Base-by-base conservation (phyloP, 495 filamentous ascomycete species). In the Penicillium taxi region DNA sequence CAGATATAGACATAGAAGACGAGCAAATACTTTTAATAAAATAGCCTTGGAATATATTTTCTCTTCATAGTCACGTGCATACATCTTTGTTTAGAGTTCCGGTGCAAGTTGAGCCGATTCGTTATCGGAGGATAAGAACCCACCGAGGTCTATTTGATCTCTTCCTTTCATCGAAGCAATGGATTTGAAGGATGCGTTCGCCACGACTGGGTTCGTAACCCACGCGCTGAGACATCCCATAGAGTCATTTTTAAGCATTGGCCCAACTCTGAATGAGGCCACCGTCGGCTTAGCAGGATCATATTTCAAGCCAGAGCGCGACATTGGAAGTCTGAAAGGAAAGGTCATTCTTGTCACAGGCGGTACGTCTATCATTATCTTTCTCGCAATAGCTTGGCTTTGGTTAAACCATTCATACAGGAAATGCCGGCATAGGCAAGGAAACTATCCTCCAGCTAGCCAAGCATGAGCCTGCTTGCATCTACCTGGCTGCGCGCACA, bases 391-490 rank as follows among this genome's bases (percentile, higher is more conserved):
- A 17, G 26, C 15, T 8, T 11, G 6, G 9, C 1, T 8, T 15
- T 28, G 0, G 19, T 22, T 9, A 22, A 18, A 6, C 9, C 18
- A 32, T 22, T 1, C 5, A 8, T 13, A 9, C 24, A 59, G 75
- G 75, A 31, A 82, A 71, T 32, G 56, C 64, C 19, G 80, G 81
- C 0, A 58, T 82, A 0, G 78, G 78, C 26, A 72, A 68, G 43
- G 69, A 73, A 34, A 67, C 73, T 6, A 55, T 77, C 23, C 53
- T 68, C 16, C 63, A 68, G 8, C 64, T 78, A 2, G 67, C 70
- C 27, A 65, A 67, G 36, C 77, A 81, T 38, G 48, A 67, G 12
- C 77, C 80, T 6, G 43, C 52, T 8, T 62, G 72, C 16, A 74
- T 83, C 27, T 80, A 65, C 49, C 64, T 83, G 29, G 37, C 50